phyloP scores from a whole-genome alignment of 768 basidiomycete genomes.

The Pilatotrama ljubarskyi region DNA sequence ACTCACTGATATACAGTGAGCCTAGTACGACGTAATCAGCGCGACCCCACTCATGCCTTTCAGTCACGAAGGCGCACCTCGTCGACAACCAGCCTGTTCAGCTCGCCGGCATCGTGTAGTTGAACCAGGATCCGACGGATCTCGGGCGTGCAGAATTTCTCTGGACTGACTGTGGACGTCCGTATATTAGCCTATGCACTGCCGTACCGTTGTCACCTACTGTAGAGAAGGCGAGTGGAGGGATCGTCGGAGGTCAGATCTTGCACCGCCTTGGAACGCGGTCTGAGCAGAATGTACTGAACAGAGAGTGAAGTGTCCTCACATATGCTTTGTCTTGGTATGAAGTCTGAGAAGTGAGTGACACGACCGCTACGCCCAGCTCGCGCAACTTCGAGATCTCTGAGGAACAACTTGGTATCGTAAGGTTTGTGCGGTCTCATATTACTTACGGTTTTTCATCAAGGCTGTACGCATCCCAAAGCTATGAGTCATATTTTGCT shows the following conservation, averaged over 20 bases:
- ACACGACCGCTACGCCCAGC: constrained; percentile 55
- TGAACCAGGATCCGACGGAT: constrained; percentile 51
- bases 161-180: constrained; percentile 63
- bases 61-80: constrained; percentile 48
- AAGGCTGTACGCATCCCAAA: constrained; percentile 47
- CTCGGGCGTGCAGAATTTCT: constrained; percentile 59
- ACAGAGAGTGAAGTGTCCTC: background rate
- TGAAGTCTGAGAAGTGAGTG: constrained; percentile 68
- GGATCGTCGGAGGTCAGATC: constrained; percentile 65
- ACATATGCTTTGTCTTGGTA: constrained; percentile 57
- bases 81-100: constrained; percentile 79
- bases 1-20: constrained; percentile 79
- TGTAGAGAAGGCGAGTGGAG: constrained; percentile 64
- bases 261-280: constrained; percentile 50
- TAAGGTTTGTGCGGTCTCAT: background rate
- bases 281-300: background rate
- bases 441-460: constrained; percentile 73
- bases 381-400: constrained; percentile 63
- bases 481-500: background rate
- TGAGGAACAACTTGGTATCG: constrained; percentile 29
- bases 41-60: background rate
- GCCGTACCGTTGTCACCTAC: constrained; percentile 39
- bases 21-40: constrained; percentile 39
- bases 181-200: background rate
- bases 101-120: constrained; percentile 52